phyloP scores from a whole-genome alignment of 495 filamentous ascomycete genomes.

The Podospora australis region DNA sequence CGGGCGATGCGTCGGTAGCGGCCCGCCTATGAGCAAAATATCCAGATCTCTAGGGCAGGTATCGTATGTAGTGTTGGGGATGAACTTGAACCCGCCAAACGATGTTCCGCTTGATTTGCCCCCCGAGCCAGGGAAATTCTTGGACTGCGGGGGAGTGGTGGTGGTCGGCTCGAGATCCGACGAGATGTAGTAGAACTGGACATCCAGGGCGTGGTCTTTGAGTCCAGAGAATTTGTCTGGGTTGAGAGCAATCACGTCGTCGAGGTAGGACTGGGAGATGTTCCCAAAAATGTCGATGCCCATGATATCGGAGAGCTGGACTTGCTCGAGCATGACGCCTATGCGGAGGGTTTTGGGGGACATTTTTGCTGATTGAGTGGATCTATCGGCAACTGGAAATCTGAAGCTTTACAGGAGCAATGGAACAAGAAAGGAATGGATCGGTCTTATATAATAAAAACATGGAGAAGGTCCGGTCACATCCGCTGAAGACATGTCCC shows the following conservation, averaged over 20 bases:
- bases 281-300: constrained; percentile 22
- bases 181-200: constrained; percentile 21
- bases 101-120: neutral
- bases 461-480: too few relatives aligned
- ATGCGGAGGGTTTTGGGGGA: constrained; percentile 15
- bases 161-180: constrained; percentile 14
- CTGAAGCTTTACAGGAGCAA: too few relatives aligned
- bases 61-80: constrained; percentile 19
- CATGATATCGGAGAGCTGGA: constrained; percentile 20
- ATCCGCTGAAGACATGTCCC: too few relatives aligned
- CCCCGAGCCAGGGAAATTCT: too few relatives aligned
- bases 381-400: too few relatives aligned
- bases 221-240: neutral
- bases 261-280: constrained; percentile 13
- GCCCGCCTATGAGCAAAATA: constrained; percentile 18
- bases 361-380: neutral
- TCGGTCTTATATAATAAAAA: too few relatives aligned
- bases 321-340: constrained; percentile 19
- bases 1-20: constrained; percentile 15
- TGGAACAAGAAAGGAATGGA: too few relatives aligned
- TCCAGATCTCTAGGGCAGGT: constrained; percentile 20
- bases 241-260: constrained; percentile 2
- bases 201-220: constrained; percentile 10
- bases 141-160: constrained; percentile 4
- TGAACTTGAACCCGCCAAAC: constrained; percentile 5